Evolutionary conservation across 257 asterid genomes (phyloP).

Genomic region (Solanum clarkiae): DNA sequence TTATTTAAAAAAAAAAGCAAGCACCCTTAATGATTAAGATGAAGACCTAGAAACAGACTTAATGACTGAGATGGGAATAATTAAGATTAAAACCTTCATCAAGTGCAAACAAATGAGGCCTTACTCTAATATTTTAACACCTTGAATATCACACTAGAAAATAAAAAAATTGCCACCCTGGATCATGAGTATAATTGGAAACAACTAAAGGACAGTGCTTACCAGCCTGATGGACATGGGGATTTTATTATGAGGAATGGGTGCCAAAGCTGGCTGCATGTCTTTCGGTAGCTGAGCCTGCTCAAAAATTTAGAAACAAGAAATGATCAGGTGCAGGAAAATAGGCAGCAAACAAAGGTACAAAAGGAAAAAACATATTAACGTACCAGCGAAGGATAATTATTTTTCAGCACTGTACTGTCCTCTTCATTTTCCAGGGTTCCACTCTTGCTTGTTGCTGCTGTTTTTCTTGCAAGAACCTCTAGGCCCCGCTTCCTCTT

Average conservation of each 20-base stretch:
- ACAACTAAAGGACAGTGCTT: not conserved
- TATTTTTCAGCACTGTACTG: slow-evolving; percentile 46
- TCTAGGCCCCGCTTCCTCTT: slow-evolving; percentile 93
- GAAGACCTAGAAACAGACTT: not conserved
- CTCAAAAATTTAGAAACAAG: slow-evolving; percentile 9
- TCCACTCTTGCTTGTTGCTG: slow-evolving; percentile 36
- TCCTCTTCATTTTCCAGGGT: slow-evolving; percentile 51
- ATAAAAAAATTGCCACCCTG: not conserved
- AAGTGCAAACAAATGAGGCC: not conserved
- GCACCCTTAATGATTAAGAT: not conserved
- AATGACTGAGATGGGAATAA: not conserved
- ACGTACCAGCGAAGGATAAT: slow-evolving; percentile 57
- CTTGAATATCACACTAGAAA: not conserved
- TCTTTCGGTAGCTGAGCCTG: slow-evolving; percentile 95
- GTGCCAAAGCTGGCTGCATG: slow-evolving; percentile 79
- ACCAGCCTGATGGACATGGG: slow-evolving; percentile 80
- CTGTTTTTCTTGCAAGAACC: slow-evolving; percentile 77
- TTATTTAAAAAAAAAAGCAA: not conserved
- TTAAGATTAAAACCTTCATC: not conserved
- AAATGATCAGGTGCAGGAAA: slow-evolving; percentile 2
- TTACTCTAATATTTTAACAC: not conserved
- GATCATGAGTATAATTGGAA: not conserved
- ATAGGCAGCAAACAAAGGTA: slow-evolving; percentile 1
- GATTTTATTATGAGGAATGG: slow-evolving; percentile 68
- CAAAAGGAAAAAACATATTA: not conserved